Percentiles rank a stretch among this genome's conserved stretches.
Conservation (phyloP, 345 rosid species). For the Carallia brachiata region DNA sequence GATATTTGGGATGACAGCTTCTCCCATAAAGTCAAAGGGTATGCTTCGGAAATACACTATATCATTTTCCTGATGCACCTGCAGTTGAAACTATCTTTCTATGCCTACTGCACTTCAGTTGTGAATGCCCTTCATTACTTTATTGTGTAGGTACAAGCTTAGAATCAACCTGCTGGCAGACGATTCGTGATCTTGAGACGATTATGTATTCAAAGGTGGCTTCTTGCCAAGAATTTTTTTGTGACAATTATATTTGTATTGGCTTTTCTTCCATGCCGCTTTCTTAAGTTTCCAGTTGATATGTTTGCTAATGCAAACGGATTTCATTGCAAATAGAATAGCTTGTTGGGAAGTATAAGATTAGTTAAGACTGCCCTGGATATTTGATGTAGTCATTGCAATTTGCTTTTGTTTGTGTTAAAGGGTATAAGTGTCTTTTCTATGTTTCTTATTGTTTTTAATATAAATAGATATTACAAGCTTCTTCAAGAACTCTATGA, state of each 20-base stretch:
- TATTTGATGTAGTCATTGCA: too few relatives aligned
- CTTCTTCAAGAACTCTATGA: too few relatives aligned
- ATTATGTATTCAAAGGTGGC: constrained; percentile 81
- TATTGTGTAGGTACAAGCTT: constrained; percentile 40
- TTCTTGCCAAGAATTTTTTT: constrained; percentile 13
- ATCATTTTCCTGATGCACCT: neutral
- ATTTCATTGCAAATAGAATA: neutral
- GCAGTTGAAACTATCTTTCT: constrained; percentile 2
- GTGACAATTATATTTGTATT: constrained; percentile 7
- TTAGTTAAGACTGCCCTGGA: too few relatives aligned
- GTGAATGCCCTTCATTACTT: constrained; percentile 10
- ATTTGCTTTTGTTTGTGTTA: too few relatives aligned
- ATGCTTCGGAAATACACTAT: constrained; percentile 6
- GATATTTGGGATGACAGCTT: constrained; percentile 94
- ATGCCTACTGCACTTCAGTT: neutral
- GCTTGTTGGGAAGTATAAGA: neutral
- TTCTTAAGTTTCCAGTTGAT: neutral
- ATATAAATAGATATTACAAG: too few relatives aligned
- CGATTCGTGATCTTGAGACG: constrained; percentile 61
- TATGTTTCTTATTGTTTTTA: too few relatives aligned
- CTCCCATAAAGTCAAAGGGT: constrained; percentile 84
- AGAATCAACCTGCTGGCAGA: constrained; percentile 45
- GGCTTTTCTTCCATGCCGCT: neutral
- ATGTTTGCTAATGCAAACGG: neutral
- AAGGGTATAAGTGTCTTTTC: too few relatives aligned